Evolutionary conservation across 352 stramenopile species (phyloP).

Genomic region (Phytophthora chlamydospora): DNA sequence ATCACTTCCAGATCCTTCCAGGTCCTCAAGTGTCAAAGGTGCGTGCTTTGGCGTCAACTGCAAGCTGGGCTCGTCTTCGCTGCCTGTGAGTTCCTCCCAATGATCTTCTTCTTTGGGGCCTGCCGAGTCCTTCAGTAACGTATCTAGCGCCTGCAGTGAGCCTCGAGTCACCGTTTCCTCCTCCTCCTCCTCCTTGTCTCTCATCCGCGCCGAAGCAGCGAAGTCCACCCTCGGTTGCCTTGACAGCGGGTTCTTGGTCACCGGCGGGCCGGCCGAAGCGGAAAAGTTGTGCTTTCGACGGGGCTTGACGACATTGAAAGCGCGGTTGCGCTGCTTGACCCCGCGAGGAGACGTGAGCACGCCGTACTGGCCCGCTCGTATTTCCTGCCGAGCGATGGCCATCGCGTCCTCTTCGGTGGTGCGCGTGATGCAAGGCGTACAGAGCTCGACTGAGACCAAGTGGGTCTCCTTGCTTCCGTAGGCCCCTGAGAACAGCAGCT

Average conservation of each 20-base stretch:
- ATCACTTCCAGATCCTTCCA: slow-evolving; percentile 1
- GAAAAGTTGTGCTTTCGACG: slow-evolving; percentile 15
- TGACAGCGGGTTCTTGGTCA: slow-evolving; percentile 3
- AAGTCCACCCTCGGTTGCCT: slow-evolving; percentile 20
- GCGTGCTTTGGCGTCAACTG: slow-evolving; percentile 11
- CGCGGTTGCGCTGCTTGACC: slow-evolving; percentile 11
- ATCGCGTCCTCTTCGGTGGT: slow-evolving; percentile 32
- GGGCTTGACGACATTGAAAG: slow-evolving; percentile 16
- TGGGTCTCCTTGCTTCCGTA: slow-evolving; percentile 32
- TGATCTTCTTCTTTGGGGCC: slow-evolving; percentile 6
- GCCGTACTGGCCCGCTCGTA: slow-evolving; percentile 40
- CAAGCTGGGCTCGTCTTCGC: slow-evolving; percentile 17
- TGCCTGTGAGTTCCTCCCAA: slow-evolving; percentile 15
- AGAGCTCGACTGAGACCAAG: slow-evolving; percentile 28
- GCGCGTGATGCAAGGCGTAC: slow-evolving; percentile 28
- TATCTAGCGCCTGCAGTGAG: slow-evolving; percentile 25
- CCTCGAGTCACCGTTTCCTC: slow-evolving; percentile 18
- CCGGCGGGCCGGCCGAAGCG: slow-evolving; percentile 24
- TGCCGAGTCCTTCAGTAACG: slow-evolving; percentile 19
- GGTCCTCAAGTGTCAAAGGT: slow-evolving; percentile 25
- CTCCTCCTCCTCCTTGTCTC: slow-evolving; percentile 1
- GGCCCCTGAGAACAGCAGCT: slow-evolving; percentile 29
- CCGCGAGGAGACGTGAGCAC: slow-evolving; percentile 25
- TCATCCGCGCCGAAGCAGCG: slow-evolving; percentile 16
- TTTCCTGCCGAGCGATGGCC: slow-evolving; percentile 37